Base-by-base conservation (phyloP, 768 basidiomycete genomes). In the Chalciporus pseudorubinellus region DNA sequence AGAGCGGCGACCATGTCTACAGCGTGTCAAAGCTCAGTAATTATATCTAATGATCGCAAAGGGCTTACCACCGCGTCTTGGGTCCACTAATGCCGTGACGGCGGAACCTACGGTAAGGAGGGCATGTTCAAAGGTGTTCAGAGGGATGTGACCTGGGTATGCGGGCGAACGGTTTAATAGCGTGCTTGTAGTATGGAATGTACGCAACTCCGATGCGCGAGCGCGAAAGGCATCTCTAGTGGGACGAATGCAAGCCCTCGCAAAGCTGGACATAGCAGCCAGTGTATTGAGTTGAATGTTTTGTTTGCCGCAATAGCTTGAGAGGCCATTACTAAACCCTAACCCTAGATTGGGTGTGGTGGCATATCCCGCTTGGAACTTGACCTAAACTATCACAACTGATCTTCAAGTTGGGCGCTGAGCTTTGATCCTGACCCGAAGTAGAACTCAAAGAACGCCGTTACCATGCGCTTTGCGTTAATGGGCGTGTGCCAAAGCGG, bases 1-100 rank as follows among this genome's bases (percentile, higher is more conserved):
- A 98, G 78, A 5, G 92, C 89, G 11, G 97, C 95, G 38, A 98
- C 81, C 87, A 99, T 92, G 68, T 99, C 95, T 98, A 56, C 11
- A 13, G n/a, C 2, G 6, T 34, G 22, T 54, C 24, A 45, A 46
- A 24, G 34, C 20, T 18, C n/a, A 11, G 28, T 45, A n/a, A 24
- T 34, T 31, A 8, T 48, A 11, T 20, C 40, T 14, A 41, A 18
- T 1, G 41, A 46, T 19, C 24, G 36, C 4, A 24, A 41, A 31
- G 38, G 4, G 67, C 86, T 66, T 61, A 92, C 95, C 95, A 56
- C 85, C 92, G 65, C 95, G 77, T 26, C 82, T 77, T 21, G 95
- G 92, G 66, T 97, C 82, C 24, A 79, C 71, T 13, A 98, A 74
- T 13, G 91, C 84, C 77, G 90, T 84, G 44, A 93, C 66, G 1